These are phyloP conservation scores for Cercospora citrullina DNA, from an alignment of 2,329 filamentous ascomycete species.

Conservation along the genomic window DNA sequence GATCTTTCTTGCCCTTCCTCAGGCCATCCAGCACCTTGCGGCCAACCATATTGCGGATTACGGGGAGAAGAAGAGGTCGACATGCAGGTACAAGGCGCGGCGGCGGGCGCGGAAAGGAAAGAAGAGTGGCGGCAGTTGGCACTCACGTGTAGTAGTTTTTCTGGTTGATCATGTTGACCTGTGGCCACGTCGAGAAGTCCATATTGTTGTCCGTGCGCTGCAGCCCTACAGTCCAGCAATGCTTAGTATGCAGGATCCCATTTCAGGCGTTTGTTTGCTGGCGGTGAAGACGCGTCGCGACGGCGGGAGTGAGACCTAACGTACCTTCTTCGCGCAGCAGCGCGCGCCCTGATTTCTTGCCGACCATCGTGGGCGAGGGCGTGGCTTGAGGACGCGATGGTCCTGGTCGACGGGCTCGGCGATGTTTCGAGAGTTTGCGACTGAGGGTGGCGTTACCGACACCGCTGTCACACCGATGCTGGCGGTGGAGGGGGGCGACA, in stretches of 20 bases:
- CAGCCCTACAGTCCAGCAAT: constrained; percentile 61
- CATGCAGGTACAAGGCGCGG: constrained; percentile 1
- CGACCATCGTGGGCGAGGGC: constrained; percentile 53
- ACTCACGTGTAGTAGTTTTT: constrained; percentile 98
- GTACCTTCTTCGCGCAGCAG: constrained; percentile 61
- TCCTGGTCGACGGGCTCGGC: neutral
- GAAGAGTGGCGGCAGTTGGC: constrained; percentile 5
- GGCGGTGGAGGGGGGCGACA: neutral
- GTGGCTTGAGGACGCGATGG: neutral
- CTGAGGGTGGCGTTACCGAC: neutral
- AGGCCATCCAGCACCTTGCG: constrained; percentile 36
- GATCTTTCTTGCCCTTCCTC: constrained; percentile 38
- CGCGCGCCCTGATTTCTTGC: constrained; percentile 65
- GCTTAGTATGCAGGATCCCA: constrained; percentile 29
- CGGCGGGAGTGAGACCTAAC: constrained; percentile 18
- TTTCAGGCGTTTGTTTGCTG: constrained; percentile 21
- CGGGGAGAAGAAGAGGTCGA: neutral
- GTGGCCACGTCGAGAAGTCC: constrained; percentile 91
- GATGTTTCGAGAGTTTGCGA: constrained; percentile 3
- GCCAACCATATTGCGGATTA: constrained; percentile 31
- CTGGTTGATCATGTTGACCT: constrained; percentile 92
- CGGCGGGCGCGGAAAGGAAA: neutral
- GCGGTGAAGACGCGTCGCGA: constrained; percentile 23
- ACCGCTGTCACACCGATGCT: neutral
- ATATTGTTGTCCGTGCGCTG: constrained; percentile 98